Conservation (phyloP, 1,284 basidiomycete genomes). For the Pascua sp. region DNA sequence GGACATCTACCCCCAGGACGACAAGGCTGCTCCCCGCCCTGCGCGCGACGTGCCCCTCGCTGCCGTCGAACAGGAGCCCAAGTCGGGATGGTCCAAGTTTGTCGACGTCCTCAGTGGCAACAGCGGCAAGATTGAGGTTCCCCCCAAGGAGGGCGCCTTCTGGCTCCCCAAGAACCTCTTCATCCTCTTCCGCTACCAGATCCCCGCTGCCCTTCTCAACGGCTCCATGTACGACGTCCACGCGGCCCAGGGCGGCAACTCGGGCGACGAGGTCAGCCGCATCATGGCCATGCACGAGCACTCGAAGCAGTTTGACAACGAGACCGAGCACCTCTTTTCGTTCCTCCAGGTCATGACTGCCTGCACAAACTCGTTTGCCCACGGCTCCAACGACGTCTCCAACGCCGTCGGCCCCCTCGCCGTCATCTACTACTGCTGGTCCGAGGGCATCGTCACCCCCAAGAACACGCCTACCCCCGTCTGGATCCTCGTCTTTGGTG, state of each 20-base stretch:
- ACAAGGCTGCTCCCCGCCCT: conserved; percentile 6
- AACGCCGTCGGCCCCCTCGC: conserved; percentile 47
- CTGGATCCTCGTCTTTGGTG: conserved; percentile 53
- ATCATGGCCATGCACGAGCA: conserved; percentile 37
- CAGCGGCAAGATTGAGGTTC: background rate
- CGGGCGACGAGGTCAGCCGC: conserved; percentile 16
- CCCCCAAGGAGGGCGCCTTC: conserved; percentile 35
- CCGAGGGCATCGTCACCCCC: conserved; percentile 29
- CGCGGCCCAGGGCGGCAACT: conserved; percentile 38
- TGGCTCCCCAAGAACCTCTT: conserved; percentile 48
- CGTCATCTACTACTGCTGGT: conserved; percentile 50
- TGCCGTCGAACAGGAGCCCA: conserved; percentile 10
- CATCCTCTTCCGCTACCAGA: conserved; percentile 46
- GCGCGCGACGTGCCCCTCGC: conserved; percentile 1
- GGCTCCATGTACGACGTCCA: conserved; percentile 46
- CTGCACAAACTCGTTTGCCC: conserved; percentile 53
- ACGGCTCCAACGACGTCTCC: conserved; percentile 50
- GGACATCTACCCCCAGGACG: background rate
- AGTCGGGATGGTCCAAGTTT: conserved; percentile 15
- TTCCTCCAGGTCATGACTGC: conserved; percentile 55
- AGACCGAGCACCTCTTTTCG: conserved; percentile 53
- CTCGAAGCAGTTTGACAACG: conserved; percentile 51
- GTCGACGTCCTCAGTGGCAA: background rate
- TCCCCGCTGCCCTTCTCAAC: conserved; percentile 29
- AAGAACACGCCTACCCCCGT: conserved; percentile 45